A percentile compares a stretch with the other conserved stretches of the same genome.
Conservation (phyloP, 2,329 filamentous ascomycete species). For the Sclerotinia spermophila region DNA sequence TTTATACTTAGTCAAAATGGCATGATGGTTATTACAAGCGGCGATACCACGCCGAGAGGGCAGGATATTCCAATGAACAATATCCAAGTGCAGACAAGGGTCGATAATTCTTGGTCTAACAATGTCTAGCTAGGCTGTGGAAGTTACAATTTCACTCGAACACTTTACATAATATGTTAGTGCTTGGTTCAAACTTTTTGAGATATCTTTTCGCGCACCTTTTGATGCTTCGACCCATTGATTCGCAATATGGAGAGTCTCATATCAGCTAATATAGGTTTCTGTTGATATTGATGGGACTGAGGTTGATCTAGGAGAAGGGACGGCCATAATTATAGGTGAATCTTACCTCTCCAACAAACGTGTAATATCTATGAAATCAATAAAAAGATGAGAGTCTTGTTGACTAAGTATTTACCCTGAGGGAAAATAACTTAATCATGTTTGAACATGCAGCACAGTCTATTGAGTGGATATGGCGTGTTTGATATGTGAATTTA, state of each 20-base stretch:
- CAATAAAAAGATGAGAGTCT: not conserved
- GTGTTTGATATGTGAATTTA: not conserved
- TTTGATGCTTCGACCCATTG: not conserved
- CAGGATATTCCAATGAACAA: not conserved
- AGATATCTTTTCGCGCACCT: not conserved
- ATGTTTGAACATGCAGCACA: not conserved
- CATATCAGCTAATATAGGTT: not conserved
- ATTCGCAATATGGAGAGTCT: not conserved
- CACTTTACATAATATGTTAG: not conserved
- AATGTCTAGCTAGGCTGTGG: not conserved
- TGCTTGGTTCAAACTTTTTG: not conserved
- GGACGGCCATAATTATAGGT: not conserved
- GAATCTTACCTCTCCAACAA: not conserved
- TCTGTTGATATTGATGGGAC: not conserved
- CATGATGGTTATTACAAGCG: not conserved
- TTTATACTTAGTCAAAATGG: not conserved
- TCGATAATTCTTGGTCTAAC: not conserved
- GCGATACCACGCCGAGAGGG: not conserved
- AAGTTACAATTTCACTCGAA: not conserved
- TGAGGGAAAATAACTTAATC: not conserved
- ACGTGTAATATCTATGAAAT: not conserved
- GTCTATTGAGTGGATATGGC: not conserved
- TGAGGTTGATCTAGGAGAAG: slow-evolving; percentile 14
- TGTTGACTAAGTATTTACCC: not conserved
- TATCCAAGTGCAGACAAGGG: not conserved